Percentiles rank a stretch among this genome's conserved stretches.
Evolutionary conservation across 257 asterid genomes (phyloP).

Genomic region (Solanum dulcamara): DNA sequence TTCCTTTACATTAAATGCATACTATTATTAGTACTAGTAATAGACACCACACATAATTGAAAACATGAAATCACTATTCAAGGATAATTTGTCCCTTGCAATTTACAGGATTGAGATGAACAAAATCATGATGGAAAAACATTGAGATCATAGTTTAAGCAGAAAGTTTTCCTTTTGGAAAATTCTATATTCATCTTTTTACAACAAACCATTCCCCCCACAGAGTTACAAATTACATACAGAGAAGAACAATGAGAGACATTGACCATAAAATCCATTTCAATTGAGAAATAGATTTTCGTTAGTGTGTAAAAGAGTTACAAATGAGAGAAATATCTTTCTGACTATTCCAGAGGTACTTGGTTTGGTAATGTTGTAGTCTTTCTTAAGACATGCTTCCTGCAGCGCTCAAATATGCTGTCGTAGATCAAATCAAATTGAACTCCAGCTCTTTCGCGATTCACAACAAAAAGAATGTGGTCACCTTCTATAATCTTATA

Average conservation of each 20-base stretch:
- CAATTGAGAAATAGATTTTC: neutral
- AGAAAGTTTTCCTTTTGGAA: neutral
- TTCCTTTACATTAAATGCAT: too few relatives aligned
- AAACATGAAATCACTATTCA: neutral
- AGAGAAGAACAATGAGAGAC: neutral
- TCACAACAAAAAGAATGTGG: slow-evolving; percentile 74
- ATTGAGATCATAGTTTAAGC: neutral
- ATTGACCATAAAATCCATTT: neutral
- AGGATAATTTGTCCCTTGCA: neutral
- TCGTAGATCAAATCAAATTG: slow-evolving; percentile 85
- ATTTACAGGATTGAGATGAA: neutral
- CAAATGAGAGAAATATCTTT: neutral
- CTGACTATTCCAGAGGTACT: slow-evolving; percentile 6
- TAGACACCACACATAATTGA: neutral
- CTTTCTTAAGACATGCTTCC: slow-evolving; percentile 71
- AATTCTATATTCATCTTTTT: neutral
- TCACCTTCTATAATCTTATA: slow-evolving; percentile 89
- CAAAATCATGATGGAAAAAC: neutral
- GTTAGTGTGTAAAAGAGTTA: neutral
- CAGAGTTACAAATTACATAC: neutral
- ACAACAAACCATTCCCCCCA: neutral
- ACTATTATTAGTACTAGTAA: neutral
- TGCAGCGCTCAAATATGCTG: slow-evolving; percentile 82
- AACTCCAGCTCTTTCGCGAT: slow-evolving; percentile 90
- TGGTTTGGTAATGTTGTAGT: slow-evolving; percentile 47